A percentile compares a stretch with the other conserved stretches of the same genome.
phyloP scores from a whole-genome alignment of 345 rosid genomes.

The Citropsis articulata region DNA sequence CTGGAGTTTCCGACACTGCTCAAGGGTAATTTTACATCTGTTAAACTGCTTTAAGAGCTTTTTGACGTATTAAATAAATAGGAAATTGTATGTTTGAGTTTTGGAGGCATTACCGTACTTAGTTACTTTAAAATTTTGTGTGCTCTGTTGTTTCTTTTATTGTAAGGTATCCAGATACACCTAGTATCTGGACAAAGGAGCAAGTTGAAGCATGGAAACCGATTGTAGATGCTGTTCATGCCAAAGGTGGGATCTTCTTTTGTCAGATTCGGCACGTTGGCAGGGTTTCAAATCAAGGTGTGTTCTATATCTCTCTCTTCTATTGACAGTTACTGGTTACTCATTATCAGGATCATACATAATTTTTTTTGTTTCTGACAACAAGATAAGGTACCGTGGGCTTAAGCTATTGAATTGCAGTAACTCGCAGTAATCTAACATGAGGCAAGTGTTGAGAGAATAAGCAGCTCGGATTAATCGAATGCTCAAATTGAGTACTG shows the following conservation, averaged over 20 bases:
- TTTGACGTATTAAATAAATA: too few relatives aligned
- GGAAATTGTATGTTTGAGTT: neutral
- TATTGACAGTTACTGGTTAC: neutral
- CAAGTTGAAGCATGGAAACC: conserved; percentile 91
- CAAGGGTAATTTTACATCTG: neutral
- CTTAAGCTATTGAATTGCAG: neutral
- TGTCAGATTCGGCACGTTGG: conserved; percentile 80
- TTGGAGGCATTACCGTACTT: neutral
- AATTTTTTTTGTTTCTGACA: neutral
- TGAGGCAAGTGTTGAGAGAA: neutral
- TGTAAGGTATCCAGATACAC: conserved; percentile 40
- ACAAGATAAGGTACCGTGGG: neutral
- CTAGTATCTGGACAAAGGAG: conserved; percentile 81
- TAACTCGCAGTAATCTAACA: neutral
- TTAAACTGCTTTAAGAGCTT: neutral
- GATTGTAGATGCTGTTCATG: conserved; percentile 80
- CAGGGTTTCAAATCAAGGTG: conserved; percentile 60
- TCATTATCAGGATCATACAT: neutral
- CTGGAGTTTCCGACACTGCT: neutral
- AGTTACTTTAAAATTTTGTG: neutral
- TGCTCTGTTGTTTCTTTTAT: neutral
- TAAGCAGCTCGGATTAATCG: neutral
- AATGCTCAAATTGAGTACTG: neutral
- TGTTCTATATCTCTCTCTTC: neutral
- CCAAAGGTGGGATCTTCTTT: conserved; percentile 66